Evolutionary conservation across 192 early-diverging fungal genomes (phyloP), one percentile per base, ranked within the genome.

Genomic region (Entophlyctis helioformis): DNA sequence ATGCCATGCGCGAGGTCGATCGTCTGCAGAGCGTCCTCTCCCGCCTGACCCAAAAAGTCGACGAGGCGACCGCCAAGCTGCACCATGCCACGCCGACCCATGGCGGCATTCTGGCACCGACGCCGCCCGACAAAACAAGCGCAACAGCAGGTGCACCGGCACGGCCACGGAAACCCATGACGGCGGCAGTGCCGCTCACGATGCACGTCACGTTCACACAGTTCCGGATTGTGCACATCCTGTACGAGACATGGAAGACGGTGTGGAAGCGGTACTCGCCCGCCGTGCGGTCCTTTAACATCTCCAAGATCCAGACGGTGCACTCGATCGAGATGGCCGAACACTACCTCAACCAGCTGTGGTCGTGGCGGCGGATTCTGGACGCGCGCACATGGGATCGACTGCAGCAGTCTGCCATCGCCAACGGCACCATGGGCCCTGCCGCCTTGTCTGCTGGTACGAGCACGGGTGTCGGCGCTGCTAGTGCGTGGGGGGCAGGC

Each of bases 201-300:
- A 55, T 45, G 10, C 9, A 15, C 13, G 20, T 25, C 28, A 52
- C 46, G 12, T 53, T 57, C 28, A 51, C 53, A 23, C 54, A 56
- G 26, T 57, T 57, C 50, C 44, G 60, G 18, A 39, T 63, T 15
- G 9, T 53, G 8, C 10, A 27, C 21, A 23, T 53, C 25, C 44
- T 63, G 4, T 36, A 55, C 39, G 45, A 48, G 4, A 51, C 46
- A 8, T 63, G 60, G 60, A 40, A 44, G 16, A 24, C 49, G 11
- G 60, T 57, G 11, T 63, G 60, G 60, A 36, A 39, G 15, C 48
- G 48, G 34, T 63, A 52, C 34, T 50, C 43, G 15, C 60, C 60
- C 23, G 20, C 21, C 5, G 35, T 19, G 11, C 53, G 60, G 21
- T 9, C 11, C 8, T 63, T 57, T 39, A 55, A 55, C 35, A 25